Evolutionary conservation across 1,139 yeast species (phyloP).

Genomic region (Arxiozyma slooffiae): DNA sequence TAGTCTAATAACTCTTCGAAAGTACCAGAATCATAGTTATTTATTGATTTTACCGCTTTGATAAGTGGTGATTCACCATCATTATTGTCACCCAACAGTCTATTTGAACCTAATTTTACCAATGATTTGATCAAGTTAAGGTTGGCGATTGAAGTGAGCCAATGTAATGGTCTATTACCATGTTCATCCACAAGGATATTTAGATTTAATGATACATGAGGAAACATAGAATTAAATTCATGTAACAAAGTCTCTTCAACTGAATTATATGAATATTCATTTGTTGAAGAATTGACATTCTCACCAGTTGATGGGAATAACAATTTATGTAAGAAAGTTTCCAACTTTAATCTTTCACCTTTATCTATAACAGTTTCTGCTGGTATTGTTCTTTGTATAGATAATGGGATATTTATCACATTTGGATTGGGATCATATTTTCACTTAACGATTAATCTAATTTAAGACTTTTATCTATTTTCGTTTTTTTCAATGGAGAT

Average conservation of each 20-base stretch:
- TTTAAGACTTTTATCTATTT: constrained; percentile 10
- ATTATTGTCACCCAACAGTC: constrained; percentile 66
- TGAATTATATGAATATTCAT: not conserved
- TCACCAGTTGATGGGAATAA: constrained; percentile 21
- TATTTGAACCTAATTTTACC: constrained; percentile 52
- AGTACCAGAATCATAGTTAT: constrained; percentile 65
- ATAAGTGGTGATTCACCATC: constrained; percentile 86
- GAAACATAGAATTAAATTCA: constrained; percentile 20
- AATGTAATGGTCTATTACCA: constrained; percentile 88
- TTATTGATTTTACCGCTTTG: constrained; percentile 81
- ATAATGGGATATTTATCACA: constrained; percentile 9
- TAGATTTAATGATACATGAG: constrained; percentile 40
- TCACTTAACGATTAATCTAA: not conserved
- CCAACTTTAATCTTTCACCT: constrained; percentile 24
- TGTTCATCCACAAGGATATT: constrained; percentile 85
- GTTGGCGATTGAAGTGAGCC: constrained; percentile 92
- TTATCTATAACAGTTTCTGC: constrained; percentile 11
- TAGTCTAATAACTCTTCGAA: constrained; percentile 66
- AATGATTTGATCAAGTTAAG: constrained; percentile 63
- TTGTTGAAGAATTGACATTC: not conserved
- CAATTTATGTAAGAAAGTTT: constrained; percentile 25
- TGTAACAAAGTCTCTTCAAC: constrained; percentile 16
- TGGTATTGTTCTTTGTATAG: constrained; percentile 13
- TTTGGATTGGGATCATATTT: constrained; percentile 17
- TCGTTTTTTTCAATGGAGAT: constrained; percentile 24